Evolutionary conservation across 169 alveolate species (phyloP).

Genomic region (Cryptosporidium meleagridis): DNA sequence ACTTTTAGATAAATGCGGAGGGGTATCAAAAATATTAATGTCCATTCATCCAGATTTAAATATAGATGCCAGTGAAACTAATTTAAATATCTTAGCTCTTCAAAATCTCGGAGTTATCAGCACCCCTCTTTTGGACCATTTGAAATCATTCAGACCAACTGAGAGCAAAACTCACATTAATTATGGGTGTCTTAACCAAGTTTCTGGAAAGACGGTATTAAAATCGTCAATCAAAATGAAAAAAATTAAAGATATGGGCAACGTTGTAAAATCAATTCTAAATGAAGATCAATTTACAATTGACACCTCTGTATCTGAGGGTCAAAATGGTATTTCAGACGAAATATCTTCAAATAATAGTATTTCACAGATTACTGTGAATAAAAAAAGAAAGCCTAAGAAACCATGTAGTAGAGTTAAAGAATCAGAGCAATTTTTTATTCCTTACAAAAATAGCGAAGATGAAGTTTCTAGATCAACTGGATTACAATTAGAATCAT

Average conservation of each 20-base stretch:
- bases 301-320: neutral
- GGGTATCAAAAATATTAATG: conserved; percentile 52
- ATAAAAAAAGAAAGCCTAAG: conserved; percentile 26
- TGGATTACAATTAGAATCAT: conserved; percentile 69
- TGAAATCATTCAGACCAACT: conserved; percentile 59
- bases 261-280: neutral
- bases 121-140: conserved; percentile 62
- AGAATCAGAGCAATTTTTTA: conserved; percentile 51
- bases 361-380: neutral
- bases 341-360: neutral
- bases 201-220: conserved; percentile 14
- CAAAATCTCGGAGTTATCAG: conserved; percentile 42
- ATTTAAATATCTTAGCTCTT: neutral
- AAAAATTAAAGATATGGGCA: conserved; percentile 20
- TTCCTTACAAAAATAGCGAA: conserved; percentile 76
- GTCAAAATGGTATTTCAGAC: neutral
- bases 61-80: neutral
- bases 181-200: too few species aligned
- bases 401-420: neutral
- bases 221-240: conserved; percentile 53
- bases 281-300: neutral
- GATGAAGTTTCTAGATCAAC: conserved; percentile 12
- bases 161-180: neutral
- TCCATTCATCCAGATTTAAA: conserved; percentile 44
- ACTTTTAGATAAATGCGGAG: conserved; percentile 53